A percentile compares a stretch with the other conserved stretches of the same genome.
phyloP scores from a whole-genome alignment of 139 green algal genomes.

The Micractinium conductrix region DNA sequence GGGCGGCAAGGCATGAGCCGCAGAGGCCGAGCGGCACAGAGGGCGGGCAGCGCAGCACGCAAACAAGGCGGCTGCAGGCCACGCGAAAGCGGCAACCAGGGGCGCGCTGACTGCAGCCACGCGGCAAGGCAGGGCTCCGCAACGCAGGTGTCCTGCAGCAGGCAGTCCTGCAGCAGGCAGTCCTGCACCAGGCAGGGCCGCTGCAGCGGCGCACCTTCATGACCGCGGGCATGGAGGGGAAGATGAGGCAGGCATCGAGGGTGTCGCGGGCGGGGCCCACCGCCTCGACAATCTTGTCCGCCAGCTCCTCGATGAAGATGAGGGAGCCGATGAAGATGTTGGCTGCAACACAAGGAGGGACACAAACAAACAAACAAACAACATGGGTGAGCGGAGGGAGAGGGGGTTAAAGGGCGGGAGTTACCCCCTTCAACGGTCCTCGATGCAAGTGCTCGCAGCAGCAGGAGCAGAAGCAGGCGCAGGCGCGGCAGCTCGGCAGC shows the following conservation, averaged over 20 bases:
- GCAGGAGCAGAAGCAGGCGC: not conserved
- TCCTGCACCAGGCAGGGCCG: too few relatives aligned
- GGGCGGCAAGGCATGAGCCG: too few relatives aligned
- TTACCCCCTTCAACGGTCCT: too few relatives aligned
- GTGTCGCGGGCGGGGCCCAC: constrained; percentile 79
- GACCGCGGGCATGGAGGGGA: constrained; percentile 99
- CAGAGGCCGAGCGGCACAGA: too few relatives aligned
- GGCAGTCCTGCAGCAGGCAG: too few relatives aligned
- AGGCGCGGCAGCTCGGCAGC: not conserved
- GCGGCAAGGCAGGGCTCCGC: too few relatives aligned
- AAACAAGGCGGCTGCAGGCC: too few relatives aligned
- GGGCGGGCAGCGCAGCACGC: too few relatives aligned
- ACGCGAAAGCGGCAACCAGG: too few relatives aligned
- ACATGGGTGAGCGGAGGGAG: not conserved
- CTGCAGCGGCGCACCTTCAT: too few relatives aligned
- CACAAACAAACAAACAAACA: not conserved
- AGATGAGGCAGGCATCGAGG: constrained; percentile 97
- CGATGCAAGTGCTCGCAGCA: not conserved
- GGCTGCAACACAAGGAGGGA: constrained; percentile 42
- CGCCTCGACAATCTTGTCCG: constrained; percentile 95
- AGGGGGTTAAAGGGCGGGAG: not conserved
- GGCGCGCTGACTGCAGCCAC: too few relatives aligned
- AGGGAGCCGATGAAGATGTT: constrained; percentile 99
- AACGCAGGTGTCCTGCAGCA: too few relatives aligned
- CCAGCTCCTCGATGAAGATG: constrained; percentile 99